Evolutionary conservation across 2,329 filamentous ascomycete species (phyloP), one percentile per base, ranked within the genome.

Genomic region (Amphichorda felina): DNA sequence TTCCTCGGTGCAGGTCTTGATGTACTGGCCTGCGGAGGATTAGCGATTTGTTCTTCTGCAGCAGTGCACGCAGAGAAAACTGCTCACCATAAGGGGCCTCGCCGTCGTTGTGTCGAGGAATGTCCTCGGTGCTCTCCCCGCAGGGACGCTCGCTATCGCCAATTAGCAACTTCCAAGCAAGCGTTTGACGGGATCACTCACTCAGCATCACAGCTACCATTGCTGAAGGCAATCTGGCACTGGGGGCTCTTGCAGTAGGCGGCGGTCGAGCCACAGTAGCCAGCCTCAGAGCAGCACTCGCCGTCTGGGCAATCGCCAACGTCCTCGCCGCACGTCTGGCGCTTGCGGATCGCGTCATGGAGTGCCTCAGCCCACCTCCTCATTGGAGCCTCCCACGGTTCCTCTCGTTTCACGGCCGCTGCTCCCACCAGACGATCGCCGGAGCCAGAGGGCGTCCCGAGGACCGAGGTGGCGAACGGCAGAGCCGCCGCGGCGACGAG

Each of bases 221-320:
- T 54, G 39, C 57, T 56, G 43, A 55, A 63, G 9, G 54, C 50
- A 26, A 63, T 43, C 39, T 60, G 59, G 39, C 59, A 62, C 29
- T 49, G 45, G 4, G 56, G 59, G 21, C 58, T 59, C 30, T 43
- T 49, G 38, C 59, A 62, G 38, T 50, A 59, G 11, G 53, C 50
- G 21, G 35, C 39, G 13, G 45, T 45, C 3, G 47, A 58, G 35
- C 59, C 59, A 47, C 59, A 62, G 43, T 50, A 55, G 25, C 57
- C 57, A 34, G 44, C 44, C 37, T 50, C 55, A 13, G 59, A 61
- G 36, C 59, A 62, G 34, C 59, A 62, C 25, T 41, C 37, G 13
- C 53, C 52, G 8, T 39, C 17, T 21, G 44, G 40, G 38, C 59
- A 62, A 22, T 47, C 52, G 28, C 58, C 59, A 37, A 54, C 42